These are phyloP conservation scores for Trichocladium uniseriatum DNA, from an alignment of 495 filamentous ascomycete genomes.

Conservation along the genomic window DNA sequence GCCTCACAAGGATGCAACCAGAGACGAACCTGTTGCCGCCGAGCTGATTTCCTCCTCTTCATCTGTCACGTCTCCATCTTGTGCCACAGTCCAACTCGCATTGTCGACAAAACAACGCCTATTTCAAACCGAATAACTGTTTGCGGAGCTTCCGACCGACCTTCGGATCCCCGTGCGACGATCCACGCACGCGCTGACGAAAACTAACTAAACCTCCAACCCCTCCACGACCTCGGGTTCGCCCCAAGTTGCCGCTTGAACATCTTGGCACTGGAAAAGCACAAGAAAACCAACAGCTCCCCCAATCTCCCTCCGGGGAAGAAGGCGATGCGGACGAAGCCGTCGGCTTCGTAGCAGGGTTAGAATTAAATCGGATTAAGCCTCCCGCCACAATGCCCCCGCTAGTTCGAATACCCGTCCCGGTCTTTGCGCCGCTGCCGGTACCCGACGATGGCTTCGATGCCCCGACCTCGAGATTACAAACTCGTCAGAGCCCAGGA, in stretches of 20 bases:
- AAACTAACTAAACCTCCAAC: background rate
- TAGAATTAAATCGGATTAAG: background rate
- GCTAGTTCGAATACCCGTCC: conserved; percentile 13
- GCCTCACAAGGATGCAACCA: background rate
- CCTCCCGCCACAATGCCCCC: conserved; percentile 6
- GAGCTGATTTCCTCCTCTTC: background rate
- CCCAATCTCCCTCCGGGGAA: conserved; percentile 1
- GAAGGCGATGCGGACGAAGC: conserved; percentile 4
- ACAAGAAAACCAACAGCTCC: background rate
- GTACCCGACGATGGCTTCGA: background rate
- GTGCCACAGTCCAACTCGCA: background rate
- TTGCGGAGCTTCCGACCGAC: background rate
- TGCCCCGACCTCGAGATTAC: conserved; percentile 3
- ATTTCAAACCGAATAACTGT: background rate
- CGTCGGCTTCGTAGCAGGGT: conserved; percentile 4
- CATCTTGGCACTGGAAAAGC: no score
- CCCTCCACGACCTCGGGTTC: background rate
- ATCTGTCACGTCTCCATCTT: background rate
- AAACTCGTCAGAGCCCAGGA: background rate
- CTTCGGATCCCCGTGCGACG: background rate
- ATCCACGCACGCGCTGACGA: background rate
- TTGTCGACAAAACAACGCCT: background rate
- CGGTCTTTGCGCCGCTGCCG: background rate
- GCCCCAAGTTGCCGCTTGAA: no score
- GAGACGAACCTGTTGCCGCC: background rate